phyloP scores from a whole-genome alignment of 2,329 filamentous ascomycete species.

The Paramyrothecium sp. region DNA sequence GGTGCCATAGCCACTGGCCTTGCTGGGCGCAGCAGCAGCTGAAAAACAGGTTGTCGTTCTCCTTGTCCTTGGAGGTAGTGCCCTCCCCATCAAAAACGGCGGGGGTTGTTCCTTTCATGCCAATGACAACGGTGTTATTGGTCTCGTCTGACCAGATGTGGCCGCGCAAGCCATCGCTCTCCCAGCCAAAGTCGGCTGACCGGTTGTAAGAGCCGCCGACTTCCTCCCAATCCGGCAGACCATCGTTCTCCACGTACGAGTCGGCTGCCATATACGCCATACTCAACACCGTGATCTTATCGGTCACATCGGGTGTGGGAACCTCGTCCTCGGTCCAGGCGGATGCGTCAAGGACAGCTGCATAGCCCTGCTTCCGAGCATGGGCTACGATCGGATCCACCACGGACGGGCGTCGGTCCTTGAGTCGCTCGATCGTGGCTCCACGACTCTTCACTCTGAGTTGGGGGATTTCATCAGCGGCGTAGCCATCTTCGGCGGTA shows the following conservation, averaged over 20 bases:
- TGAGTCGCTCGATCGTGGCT: slow-evolving; percentile 74
- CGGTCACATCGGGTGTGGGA: slow-evolving; percentile 75
- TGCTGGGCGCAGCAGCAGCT: slow-evolving; percentile 97
- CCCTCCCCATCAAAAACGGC: slow-evolving; percentile 96
- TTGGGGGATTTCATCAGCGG: slow-evolving; percentile 47
- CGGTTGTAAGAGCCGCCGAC: slow-evolving; percentile 79
- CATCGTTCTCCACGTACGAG: slow-evolving; percentile 77
- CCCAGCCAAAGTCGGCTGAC: slow-evolving; percentile 89
- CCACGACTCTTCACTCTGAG: slow-evolving; percentile 63
- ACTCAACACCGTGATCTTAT: slow-evolving; percentile 79
- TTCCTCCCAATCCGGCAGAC: slow-evolving; percentile 78
- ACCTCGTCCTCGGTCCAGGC: slow-evolving; percentile 85
- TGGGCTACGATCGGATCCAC: slow-evolving; percentile 78
- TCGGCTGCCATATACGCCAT: slow-evolving; percentile 87
- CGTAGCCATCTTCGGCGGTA: slow-evolving; percentile 56
- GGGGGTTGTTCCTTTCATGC: slow-evolving; percentile 85
- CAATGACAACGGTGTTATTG: slow-evolving; percentile 87
- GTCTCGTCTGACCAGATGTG: slow-evolving; percentile 87
- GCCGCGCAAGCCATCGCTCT: slow-evolving; percentile 81
- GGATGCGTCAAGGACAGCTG: slow-evolving; percentile 65
- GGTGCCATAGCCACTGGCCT: slow-evolving; percentile 83
- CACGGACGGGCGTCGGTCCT: slow-evolving; percentile 71
- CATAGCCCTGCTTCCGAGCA: slow-evolving; percentile 66
- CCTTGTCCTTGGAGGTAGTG: slow-evolving; percentile 95
- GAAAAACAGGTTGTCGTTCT: slow-evolving; percentile 97